Conservation (phyloP, 352 stramenopile species). For the Thalassiosira exigua region DNA sequence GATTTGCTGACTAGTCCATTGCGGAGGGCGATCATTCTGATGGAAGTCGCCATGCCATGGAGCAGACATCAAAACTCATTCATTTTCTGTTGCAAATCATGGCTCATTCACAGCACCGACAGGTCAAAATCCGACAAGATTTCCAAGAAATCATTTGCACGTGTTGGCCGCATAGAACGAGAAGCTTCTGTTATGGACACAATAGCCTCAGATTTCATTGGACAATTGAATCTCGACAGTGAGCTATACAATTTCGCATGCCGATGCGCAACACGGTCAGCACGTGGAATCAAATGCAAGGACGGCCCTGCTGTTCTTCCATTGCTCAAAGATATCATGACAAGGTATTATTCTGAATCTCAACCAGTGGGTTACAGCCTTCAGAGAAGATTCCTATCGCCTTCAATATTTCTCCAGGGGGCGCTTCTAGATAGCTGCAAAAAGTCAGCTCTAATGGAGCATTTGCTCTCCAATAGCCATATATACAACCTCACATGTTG, state of each 20-base stretch:
- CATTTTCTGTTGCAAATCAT: conserved; percentile 51
- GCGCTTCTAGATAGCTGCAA: conserved; percentile 38
- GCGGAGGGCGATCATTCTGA: conserved; percentile 37
- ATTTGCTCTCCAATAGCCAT: conserved; percentile 38
- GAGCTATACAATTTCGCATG: conserved; percentile 56
- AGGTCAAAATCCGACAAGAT: conserved; percentile 21
- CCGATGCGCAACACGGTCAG: conserved; percentile 18
- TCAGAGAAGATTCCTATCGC: conserved; percentile 58
- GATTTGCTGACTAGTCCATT: conserved; percentile 38
- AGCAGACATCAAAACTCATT: conserved; percentile 27
- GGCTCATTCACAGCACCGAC: conserved; percentile 48
- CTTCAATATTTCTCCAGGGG: conserved; percentile 47
- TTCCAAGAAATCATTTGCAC: conserved; percentile 35
- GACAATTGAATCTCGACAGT: conserved; percentile 33
- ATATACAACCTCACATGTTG: conserved; percentile 35
- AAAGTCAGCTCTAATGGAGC: conserved; percentile 37
- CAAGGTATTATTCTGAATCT: conserved; percentile 31
- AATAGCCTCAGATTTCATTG: conserved; percentile 46
- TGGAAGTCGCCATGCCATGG: conserved; percentile 47
- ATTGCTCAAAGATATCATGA: conserved; percentile 42
- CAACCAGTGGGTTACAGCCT: conserved; percentile 41
- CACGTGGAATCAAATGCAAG: conserved; percentile 7
- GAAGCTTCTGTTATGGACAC: conserved; percentile 50
- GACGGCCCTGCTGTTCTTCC: conserved; percentile 12
- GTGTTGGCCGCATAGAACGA: conserved; percentile 35